Conservation (phyloP, 495 filamentous ascomycete genomes). For the Amphirosellinia nigrospora region DNA sequence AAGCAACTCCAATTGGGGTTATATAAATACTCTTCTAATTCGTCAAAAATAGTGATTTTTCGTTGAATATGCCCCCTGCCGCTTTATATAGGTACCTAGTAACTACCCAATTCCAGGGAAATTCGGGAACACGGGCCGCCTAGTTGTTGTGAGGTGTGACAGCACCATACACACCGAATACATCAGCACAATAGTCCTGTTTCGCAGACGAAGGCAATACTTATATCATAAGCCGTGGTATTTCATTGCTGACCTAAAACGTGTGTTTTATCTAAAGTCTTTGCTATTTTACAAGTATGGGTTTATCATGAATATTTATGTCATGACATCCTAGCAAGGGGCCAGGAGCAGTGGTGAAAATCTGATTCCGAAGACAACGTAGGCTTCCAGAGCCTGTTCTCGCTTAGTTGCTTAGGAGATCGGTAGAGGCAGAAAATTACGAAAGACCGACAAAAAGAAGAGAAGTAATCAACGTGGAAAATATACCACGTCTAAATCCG, state of each 20-base stretch:
- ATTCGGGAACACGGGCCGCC: not conserved
- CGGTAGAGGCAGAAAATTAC: not conserved
- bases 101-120: not conserved
- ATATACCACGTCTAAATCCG: not conserved
- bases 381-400: conserved; percentile 16
- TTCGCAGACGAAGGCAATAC: not conserved
- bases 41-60: not conserved
- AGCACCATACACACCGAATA: not conserved
- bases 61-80: not conserved
- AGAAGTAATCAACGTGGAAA: not conserved
- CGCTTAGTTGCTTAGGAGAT: not conserved
- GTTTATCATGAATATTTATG: conserved; percentile 1
- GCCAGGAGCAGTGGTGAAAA: not conserved
- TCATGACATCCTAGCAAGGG: conserved; percentile 11
- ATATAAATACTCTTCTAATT: not conserved
- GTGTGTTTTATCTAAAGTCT: conserved; percentile 25
- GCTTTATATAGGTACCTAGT: not conserved
- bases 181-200: not conserved
- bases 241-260: conserved; percentile 28
- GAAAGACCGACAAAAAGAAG: conserved; percentile 1
- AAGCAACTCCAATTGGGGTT: not conserved
- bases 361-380: not conserved
- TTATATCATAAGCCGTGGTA: not conserved
- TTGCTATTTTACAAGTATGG: conserved; percentile 11
- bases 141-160: not conserved